Evolutionary conservation across 495 filamentous ascomycete species (phyloP).

Genomic region (Evansstolkia leycettana): DNA sequence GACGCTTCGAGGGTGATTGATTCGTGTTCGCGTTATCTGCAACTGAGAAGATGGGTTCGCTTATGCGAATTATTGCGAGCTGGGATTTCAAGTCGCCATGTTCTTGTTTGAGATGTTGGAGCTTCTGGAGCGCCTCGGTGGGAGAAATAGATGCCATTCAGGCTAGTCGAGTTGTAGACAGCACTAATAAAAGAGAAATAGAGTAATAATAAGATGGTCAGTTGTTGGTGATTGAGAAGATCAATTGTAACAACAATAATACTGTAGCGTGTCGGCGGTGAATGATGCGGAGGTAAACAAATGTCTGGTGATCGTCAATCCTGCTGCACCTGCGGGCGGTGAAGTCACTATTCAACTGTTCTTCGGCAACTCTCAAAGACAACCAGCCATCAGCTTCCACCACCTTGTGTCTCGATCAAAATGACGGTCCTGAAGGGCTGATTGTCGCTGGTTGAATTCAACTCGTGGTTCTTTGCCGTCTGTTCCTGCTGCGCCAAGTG

Average conservation of each 20-base stretch:
- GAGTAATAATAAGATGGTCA: too few relatives aligned
- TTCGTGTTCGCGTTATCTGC: slow-evolving; percentile 20
- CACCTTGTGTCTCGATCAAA: too few relatives aligned
- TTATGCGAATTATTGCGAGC: slow-evolving; percentile 62
- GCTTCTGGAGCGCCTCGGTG: slow-evolving; percentile 21
- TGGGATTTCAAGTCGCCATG: slow-evolving; percentile 35
- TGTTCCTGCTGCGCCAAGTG: too few relatives aligned
- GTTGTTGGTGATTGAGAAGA: too few relatives aligned
- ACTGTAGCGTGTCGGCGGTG: slow-evolving; percentile 7
- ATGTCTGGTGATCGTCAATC: slow-evolving; percentile 5
- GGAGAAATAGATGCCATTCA: slow-evolving; percentile 14
- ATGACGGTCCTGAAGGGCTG: too few relatives aligned
- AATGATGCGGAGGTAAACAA: slow-evolving; percentile 14
- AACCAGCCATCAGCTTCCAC: too few relatives aligned
- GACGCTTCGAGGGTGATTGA: slow-evolving; percentile 33
- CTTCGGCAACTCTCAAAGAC: neutral
- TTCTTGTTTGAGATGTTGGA: slow-evolving; percentile 28
- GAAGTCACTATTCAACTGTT: slow-evolving; percentile 1
- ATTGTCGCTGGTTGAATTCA: too few relatives aligned
- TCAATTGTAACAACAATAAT: too few relatives aligned
- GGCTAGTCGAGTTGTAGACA: slow-evolving; percentile 5
- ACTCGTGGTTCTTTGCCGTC: too few relatives aligned
- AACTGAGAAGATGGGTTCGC: slow-evolving; percentile 53
- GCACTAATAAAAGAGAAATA: too few relatives aligned
- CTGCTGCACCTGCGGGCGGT: slow-evolving; percentile 9